phyloP scores from a whole-genome alignment of 177 flowering plant genomes.

The Vitis hybrid region DNA sequence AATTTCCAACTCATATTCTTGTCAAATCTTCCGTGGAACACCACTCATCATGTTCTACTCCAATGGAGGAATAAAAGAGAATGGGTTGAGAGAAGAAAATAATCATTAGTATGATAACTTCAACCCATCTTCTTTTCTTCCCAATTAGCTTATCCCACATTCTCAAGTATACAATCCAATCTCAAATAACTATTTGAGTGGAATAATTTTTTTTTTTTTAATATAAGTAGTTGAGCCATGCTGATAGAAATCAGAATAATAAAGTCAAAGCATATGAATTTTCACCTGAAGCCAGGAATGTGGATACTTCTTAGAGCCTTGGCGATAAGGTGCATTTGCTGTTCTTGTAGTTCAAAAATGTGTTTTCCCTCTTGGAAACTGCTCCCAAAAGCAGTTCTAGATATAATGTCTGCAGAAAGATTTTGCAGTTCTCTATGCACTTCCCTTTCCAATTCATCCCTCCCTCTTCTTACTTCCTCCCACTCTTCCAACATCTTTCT shows the following conservation, averaged over 20 bases:
- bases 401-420: conserved; percentile 44
- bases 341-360: conserved; percentile 25
- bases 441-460: conserved; percentile 26
- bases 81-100: too few relatives aligned
- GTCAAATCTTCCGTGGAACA: not conserved
- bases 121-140: too few relatives aligned
- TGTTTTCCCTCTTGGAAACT: conserved; percentile 41
- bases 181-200: too few relatives aligned
- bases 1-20: not conserved
- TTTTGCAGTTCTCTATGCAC: conserved; percentile 31
- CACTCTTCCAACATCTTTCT: conserved; percentile 35
- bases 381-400: conserved; percentile 53
- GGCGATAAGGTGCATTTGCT: conserved; percentile 18
- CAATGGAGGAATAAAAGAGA: too few relatives aligned
- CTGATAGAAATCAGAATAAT: not conserved
- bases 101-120: too few relatives aligned
- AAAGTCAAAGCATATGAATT: not conserved
- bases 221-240: not conserved
- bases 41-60: too few relatives aligned
- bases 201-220: too few relatives aligned
- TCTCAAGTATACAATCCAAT: too few relatives aligned
- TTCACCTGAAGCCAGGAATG: conserved; percentile 59
- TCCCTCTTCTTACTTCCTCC: conserved; percentile 23
- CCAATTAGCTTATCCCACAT: too few relatives aligned
- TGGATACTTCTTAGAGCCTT: conserved; percentile 12